These are phyloP conservation scores for Aspergillus sp. DNA, from an alignment of 2,329 filamentous ascomycete species.

Conservation along the genomic window DNA sequence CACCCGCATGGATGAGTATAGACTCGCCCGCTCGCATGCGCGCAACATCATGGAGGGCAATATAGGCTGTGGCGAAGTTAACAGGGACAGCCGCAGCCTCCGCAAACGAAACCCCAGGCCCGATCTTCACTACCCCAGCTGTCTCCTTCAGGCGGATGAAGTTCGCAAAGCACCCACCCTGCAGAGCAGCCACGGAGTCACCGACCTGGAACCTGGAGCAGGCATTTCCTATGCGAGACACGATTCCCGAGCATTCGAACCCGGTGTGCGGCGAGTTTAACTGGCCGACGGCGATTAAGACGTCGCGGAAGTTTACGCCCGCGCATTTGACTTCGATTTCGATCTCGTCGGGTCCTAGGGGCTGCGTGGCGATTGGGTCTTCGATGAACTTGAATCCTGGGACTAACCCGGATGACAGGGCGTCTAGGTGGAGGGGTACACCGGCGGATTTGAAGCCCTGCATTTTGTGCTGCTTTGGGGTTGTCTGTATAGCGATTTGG, in stretches of 20 bases:
- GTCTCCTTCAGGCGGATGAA: neutral
- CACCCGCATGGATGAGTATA: neutral
- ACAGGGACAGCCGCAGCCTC: neutral
- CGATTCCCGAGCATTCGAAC: neutral
- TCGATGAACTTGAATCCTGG: neutral
- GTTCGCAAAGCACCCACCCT: neutral
- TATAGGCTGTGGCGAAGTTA: neutral
- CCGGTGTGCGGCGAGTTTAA: neutral
- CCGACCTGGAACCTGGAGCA: neutral
- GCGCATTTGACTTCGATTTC: neutral
- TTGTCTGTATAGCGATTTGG: neutral
- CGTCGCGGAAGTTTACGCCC: neutral
- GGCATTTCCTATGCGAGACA: neutral
- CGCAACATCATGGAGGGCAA: neutral
- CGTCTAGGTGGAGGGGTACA: neutral
- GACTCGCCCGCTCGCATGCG: neutral
- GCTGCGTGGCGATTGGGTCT: neutral
- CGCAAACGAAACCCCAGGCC: neutral
- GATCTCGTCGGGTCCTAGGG: neutral
- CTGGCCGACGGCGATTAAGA: conserved; percentile 1
- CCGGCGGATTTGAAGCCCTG: neutral
- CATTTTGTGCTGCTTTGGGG: neutral
- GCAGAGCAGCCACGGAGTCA: neutral
- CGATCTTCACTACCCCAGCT: neutral
- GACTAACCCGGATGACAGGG: neutral